These are phyloP conservation scores for Nakaseomyces glabratus DNA, from an alignment of 1,139 yeast species.

Conservation along the genomic window DNA sequence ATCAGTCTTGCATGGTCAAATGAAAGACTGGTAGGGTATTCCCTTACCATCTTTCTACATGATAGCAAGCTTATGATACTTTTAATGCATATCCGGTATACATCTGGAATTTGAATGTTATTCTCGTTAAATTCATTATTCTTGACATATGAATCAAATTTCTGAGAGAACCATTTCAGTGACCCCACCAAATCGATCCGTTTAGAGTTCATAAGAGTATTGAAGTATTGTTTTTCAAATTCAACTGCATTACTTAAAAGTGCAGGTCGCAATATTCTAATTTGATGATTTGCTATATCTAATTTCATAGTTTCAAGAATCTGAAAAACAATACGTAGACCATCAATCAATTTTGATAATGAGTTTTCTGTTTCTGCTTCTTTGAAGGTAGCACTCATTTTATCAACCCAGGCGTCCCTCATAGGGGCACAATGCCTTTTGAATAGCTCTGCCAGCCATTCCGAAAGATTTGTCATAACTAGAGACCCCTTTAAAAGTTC, in stretches of 20 bases:
- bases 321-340: constrained; percentile 69
- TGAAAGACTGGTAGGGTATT: constrained; percentile 78
- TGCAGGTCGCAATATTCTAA: constrained; percentile 74
- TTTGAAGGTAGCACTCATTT: constrained; percentile 63
- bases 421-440: constrained; percentile 71
- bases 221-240: constrained; percentile 81
- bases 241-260: constrained; percentile 85
- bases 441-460: constrained; percentile 30
- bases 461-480: constrained; percentile 26
- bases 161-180: constrained; percentile 57
- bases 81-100: constrained; percentile 24
- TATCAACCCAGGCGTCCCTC: constrained; percentile 86
- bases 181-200: constrained; percentile 62
- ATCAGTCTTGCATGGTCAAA: constrained; percentile 80
- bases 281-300: constrained; percentile 92
- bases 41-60: constrained; percentile 73
- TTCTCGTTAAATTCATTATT: constrained; percentile 15
- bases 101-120: constrained; percentile 19
- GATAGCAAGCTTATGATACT: constrained; percentile 48
- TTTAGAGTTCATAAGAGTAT: constrained; percentile 56
- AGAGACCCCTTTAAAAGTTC: constrained; percentile 50
- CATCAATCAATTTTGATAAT: constrained; percentile 57
- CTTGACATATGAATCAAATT: constrained; percentile 25
- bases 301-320: constrained; percentile 93
- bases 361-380: constrained; percentile 50